Evolutionary conservation across 1,284 basidiomycete species (phyloP).

Genomic region (Stygiomarasmius scandens): DNA sequence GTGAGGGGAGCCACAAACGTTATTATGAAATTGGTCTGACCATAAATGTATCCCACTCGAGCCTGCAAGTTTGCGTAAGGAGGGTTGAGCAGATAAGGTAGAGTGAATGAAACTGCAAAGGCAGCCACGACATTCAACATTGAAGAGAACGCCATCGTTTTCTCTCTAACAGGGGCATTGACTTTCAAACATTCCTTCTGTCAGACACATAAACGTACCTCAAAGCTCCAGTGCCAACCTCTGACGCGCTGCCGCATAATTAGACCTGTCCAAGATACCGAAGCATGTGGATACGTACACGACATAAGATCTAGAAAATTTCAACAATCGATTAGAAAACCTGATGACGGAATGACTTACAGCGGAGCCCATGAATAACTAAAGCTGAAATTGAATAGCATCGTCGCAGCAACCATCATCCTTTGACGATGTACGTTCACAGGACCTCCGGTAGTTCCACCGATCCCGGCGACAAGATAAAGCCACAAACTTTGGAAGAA

Average conservation of each 20-base stretch:
- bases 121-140: slow-evolving; percentile 13
- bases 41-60: slow-evolving; percentile 14
- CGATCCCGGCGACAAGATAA: slow-evolving; percentile 14
- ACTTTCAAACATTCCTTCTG: background rate
- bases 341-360: slow-evolving; percentile 1
- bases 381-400: slow-evolving; percentile 16
- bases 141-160: slow-evolving; percentile 16
- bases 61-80: slow-evolving; percentile 16
- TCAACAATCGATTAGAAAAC: background rate
- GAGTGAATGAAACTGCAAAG: slow-evolving; percentile 13
- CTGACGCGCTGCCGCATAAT: slow-evolving; percentile 5
- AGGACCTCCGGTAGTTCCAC: slow-evolving; percentile 3
- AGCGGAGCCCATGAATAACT: slow-evolving; percentile 16
- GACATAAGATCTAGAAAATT: slow-evolving; percentile 9
- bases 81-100: slow-evolving; percentile 15
- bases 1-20: background rate
- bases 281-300: slow-evolving; percentile 4
- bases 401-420: slow-evolving; percentile 16
- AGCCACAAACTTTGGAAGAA: slow-evolving; percentile 14
- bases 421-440: slow-evolving; percentile 1
- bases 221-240: slow-evolving; percentile 14
- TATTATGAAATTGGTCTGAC: background rate
- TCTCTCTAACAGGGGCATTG: too few species aligned
- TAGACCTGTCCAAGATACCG: background rate
- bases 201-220: too few species aligned